Evolutionary conservation across 1,284 basidiomycete genomes (phyloP).

Genomic region (Boletus sp.): DNA sequence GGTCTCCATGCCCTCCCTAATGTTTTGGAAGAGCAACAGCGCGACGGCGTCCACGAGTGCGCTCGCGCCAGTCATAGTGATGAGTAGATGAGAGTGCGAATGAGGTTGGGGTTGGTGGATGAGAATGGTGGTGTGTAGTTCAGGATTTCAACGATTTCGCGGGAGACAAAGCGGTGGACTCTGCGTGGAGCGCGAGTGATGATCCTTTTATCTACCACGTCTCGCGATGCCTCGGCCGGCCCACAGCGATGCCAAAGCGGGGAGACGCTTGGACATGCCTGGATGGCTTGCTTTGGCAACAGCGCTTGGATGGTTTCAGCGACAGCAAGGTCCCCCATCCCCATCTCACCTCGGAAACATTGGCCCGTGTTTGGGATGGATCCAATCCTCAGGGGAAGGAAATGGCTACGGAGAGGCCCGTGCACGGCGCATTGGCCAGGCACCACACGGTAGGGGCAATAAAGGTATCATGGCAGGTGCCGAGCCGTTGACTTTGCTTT

Average conservation of each 20-base stretch:
- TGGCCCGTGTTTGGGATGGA: conserved; percentile 5
- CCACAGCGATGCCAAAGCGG: conserved; percentile 19
- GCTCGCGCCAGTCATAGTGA: conserved; percentile 9
- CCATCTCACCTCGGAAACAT: conserved; percentile 12
- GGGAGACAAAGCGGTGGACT: conserved; percentile 1
- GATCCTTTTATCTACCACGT: conserved; percentile 15
- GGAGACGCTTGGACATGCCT: conserved; percentile 18
- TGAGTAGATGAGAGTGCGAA: conserved; percentile 1
- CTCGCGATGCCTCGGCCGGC: conserved; percentile 11
- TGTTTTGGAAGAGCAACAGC: conserved; percentile 12
- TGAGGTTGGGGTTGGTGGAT: neutral
- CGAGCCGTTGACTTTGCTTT: conserved; percentile 17
- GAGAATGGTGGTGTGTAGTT: neutral
- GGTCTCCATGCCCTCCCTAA: conserved; percentile 14
- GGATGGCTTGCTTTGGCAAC: conserved; percentile 13
- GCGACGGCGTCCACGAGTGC: conserved; percentile 1
- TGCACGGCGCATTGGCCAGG: neutral
- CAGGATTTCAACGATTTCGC: neutral
- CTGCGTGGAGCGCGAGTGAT: conserved; percentile 6
- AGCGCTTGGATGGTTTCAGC: conserved; percentile 10
- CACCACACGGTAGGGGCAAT: neutral
- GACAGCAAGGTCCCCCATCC: neutral
- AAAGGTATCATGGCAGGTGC: conserved; percentile 10
- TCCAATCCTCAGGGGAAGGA: conserved; percentile 2
- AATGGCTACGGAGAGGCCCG: neutral